Evolutionary conservation across 768 basidiomycete species (phyloP), one percentile per base, ranked within the genome.

Genomic region (Crassisporium funariophilum): DNA sequence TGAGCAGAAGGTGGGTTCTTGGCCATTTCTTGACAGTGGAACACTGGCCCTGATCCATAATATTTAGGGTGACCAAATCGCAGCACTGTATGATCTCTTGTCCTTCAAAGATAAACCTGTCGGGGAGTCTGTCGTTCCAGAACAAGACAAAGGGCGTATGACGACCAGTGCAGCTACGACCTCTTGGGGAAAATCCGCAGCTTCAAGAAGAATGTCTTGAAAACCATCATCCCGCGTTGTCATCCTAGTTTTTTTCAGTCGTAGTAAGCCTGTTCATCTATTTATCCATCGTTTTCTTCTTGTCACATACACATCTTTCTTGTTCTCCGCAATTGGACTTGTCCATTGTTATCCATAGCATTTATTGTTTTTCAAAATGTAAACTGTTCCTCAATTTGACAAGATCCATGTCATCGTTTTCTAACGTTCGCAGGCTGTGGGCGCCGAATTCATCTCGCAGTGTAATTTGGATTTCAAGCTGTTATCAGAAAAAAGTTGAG

Each of bases 31-130:
- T 38, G 20, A 16, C 7, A 10, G n/a, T 36, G 22, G 4, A 13
- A 35, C 25, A 25, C 6, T n/a, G n/a, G 9, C 13, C 24, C 48
- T 40, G 41, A 45, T 44, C 22, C 53, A 13, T 36, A 40, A 27
- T 41, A 27, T 33, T 33, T 61, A 93, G 91, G 93, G 93, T 17
- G 90, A 95, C 69, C 93, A 95, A 66, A 95, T 98, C 47, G 87
- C 92, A n/a, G 82, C 88, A 0, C 66, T 97, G 19, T 95, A 95
- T 66, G 90, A 91, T 56, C 73, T 93, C 23, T 71, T 97, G 53
- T 75, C 73, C 29, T 93, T 89, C 72, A 79, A 81, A 57, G 87
- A 91, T 57, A 87, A 81, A 53, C 76, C 81, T 6, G 23, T 49
- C 12, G 50, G 58, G 1, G 64, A 67, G 38, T 64, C 64, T 16